Conservation (phyloP, 2,329 filamentous ascomycete genomes). For the Aulographum hederae region DNA sequence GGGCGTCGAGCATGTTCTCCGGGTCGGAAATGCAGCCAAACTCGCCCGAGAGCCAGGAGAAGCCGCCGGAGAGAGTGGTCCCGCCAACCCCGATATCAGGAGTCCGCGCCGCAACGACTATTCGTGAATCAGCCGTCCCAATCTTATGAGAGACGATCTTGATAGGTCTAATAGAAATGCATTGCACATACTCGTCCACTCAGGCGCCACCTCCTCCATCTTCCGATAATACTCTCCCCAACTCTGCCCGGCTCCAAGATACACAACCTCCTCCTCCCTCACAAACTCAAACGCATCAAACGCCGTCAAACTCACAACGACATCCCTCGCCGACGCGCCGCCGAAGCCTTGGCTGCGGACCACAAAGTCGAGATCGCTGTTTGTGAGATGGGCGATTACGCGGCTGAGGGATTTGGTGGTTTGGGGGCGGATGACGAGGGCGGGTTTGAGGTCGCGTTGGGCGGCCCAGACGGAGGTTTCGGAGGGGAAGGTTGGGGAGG, state of each 20-base stretch:
- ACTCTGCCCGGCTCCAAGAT: slow-evolving; percentile 17
- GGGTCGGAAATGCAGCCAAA: slow-evolving; percentile 21
- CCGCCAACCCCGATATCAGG: slow-evolving; percentile 22
- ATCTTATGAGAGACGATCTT: not conserved
- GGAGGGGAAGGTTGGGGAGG: slow-evolving; percentile 8
- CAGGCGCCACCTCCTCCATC: slow-evolving; percentile 15
- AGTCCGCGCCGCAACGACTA: slow-evolving; percentile 17
- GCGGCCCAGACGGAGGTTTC: slow-evolving; percentile 15
- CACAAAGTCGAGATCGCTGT: slow-evolving; percentile 17
- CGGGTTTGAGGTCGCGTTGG: slow-evolving; percentile 15
- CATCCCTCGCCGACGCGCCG: slow-evolving; percentile 17
- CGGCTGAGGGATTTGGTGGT: slow-evolving; percentile 12
- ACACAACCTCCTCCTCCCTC: slow-evolving; percentile 12
- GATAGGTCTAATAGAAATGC: not conserved
- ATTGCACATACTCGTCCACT: slow-evolving; percentile 12
- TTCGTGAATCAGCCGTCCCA: too few species aligned
- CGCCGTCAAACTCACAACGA: slow-evolving; percentile 17
- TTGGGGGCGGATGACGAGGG: slow-evolving; percentile 16
- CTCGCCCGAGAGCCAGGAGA: slow-evolving; percentile 21
- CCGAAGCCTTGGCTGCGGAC: slow-evolving; percentile 19
- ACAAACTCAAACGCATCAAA: slow-evolving; percentile 21
- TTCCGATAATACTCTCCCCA: slow-evolving; percentile 20
- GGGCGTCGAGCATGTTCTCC: slow-evolving; percentile 20
- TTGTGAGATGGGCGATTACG: slow-evolving; percentile 15
- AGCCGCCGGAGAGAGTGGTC: slow-evolving; percentile 17